Evolutionary conservation across 805 yeast genomes (phyloP).

Genomic region (Barnettozyma sucrosica): DNA sequence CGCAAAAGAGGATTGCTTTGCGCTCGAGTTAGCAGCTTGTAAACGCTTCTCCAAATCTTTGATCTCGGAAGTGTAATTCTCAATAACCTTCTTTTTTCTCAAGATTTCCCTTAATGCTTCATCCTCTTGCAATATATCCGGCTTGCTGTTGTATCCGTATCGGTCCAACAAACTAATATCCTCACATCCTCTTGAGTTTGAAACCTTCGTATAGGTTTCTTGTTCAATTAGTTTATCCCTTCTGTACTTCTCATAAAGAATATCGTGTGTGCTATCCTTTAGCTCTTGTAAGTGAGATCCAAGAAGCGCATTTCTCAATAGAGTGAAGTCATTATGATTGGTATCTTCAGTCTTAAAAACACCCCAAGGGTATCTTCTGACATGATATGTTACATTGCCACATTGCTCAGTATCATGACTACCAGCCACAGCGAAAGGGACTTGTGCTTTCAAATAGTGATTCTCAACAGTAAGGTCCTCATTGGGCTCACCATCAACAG

Average conservation of each 20-base stretch:
- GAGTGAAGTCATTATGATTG: conserved; percentile 61
- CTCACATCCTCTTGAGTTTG: not conserved
- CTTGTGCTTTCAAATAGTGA: conserved; percentile 35
- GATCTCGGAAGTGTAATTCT: conserved; percentile 16
- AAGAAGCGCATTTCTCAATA: conserved; percentile 64
- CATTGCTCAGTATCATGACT: conserved; percentile 35
- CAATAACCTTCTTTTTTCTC: conserved; percentile 16
- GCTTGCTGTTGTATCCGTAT: not conserved
- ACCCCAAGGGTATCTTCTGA: conserved; percentile 67
- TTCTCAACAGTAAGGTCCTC: conserved; percentile 24
- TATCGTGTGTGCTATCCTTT: conserved; percentile 72
- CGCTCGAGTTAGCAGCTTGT: conserved; percentile 6
- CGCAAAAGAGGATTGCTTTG: not conserved
- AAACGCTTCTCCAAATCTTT: conserved; percentile 15
- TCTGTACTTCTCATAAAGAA: conserved; percentile 74
- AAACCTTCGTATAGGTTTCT: conserved; percentile 3
- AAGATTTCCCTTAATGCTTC: conserved; percentile 16
- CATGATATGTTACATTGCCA: conserved; percentile 35
- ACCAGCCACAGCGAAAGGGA: conserved; percentile 67
- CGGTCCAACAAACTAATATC: conserved; percentile 6
- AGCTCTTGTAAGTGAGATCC: conserved; percentile 79
- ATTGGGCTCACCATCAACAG: conserved; percentile 18
- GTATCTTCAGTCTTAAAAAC: conserved; percentile 50
- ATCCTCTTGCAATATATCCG: conserved; percentile 2
- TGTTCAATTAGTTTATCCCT: conserved; percentile 50